These are phyloP conservation scores for Cladosporium austrohemisphaericum DNA, from an alignment of 2,329 filamentous ascomycete species.

Conservation along the genomic window DNA sequence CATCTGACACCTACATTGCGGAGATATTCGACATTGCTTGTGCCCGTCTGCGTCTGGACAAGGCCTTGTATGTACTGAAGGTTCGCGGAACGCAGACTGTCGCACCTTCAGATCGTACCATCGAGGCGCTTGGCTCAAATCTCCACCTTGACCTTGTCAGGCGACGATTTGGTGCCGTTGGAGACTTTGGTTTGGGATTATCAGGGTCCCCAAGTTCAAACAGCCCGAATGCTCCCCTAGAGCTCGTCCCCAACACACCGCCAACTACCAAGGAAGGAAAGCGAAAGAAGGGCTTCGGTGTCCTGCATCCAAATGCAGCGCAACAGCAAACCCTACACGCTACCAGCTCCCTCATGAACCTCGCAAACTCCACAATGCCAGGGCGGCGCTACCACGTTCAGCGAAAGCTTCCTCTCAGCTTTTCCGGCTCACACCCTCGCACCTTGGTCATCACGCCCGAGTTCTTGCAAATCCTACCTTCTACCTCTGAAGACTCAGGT, in stretches of 20 bases:
- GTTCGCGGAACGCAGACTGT: conserved; percentile 70
- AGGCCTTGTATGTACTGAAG: conserved; percentile 74
- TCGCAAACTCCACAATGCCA: conserved; percentile 7
- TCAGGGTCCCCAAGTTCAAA: conserved; percentile 65
- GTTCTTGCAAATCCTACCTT: conserved; percentile 79
- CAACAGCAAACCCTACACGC: conserved; percentile 26
- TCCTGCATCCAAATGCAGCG: conserved; percentile 61
- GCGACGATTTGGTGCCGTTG: conserved; percentile 64
- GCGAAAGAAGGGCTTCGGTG: conserved; percentile 29
- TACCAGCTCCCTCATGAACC: conserved; percentile 10
- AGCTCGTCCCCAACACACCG: conserved; percentile 45
- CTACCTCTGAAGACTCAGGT: conserved; percentile 33
- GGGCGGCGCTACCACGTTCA: conserved; percentile 69
- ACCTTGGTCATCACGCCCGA: conserved; percentile 78
- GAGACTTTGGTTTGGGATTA: conserved; percentile 65
- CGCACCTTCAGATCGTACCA: conserved; percentile 71
- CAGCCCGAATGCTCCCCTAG: conserved; percentile 64
- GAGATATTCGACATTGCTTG: conserved; percentile 78
- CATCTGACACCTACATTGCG: conserved; percentile 77
- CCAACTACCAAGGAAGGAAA: conserved; percentile 33
- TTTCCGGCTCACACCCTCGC: conserved; percentile 71
- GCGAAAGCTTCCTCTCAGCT: conserved; percentile 77
- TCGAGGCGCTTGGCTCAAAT: conserved; percentile 72
- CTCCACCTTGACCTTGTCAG: conserved; percentile 72
- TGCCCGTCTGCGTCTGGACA: conserved; percentile 72